Percentiles rank a stretch among this genome's conserved stretches.
These are phyloP conservation scores for Verticillium zaregamsianum DNA, from an alignment of 2,329 filamentous ascomycete genomes.

Conservation along the genomic window DNA sequence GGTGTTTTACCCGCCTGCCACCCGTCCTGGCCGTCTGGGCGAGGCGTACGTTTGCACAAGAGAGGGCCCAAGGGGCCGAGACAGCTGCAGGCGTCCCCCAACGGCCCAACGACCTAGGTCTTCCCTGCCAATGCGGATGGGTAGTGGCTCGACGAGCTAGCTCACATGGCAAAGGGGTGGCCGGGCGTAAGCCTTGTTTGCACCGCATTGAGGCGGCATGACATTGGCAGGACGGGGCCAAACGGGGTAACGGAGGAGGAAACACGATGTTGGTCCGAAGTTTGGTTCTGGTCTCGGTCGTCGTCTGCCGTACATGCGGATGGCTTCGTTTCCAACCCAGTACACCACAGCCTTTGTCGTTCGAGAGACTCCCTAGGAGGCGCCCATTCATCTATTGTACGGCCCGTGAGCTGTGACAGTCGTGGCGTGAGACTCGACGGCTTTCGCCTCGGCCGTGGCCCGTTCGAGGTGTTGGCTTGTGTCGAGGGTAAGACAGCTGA, in stretches of 20 bases:
- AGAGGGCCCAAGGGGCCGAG: neutral
- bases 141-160: neutral
- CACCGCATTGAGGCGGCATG: neutral
- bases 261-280: neutral
- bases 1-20: neutral
- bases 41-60: too few relatives aligned
- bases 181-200: neutral
- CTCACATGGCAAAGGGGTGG: neutral
- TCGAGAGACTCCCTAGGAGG: neutral
- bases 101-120: neutral
- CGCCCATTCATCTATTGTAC: neutral
- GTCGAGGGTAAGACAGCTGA: constrained; percentile 3
- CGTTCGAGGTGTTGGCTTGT: too few relatives aligned
- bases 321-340: neutral
- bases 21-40: neutral
- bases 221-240: neutral
- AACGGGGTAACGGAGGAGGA: neutral
- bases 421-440: neutral
- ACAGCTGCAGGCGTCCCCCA: neutral
- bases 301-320: neutral
- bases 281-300: neutral
- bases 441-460: too few relatives aligned
- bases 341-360: neutral
- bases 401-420: neutral
- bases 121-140: neutral